Evolutionary conservation across 371 early-diverging fungal genomes (phyloP).

Genomic region (Lichtheimia ornata): DNA sequence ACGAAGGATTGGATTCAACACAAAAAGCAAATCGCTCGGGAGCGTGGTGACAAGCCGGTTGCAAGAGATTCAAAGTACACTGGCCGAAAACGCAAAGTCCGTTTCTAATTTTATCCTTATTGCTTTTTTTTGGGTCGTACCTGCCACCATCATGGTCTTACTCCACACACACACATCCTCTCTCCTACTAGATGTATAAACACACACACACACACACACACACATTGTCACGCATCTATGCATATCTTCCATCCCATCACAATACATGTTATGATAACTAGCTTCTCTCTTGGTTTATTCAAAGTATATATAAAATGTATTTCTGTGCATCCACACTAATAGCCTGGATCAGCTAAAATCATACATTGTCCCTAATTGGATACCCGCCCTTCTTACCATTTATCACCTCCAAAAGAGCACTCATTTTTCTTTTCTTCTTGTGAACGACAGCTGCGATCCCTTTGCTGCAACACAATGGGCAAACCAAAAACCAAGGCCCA

Average conservation of each 20-base stretch:
- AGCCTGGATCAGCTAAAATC: too few species aligned
- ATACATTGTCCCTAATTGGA: too few species aligned
- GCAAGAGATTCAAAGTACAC: conserved; percentile 96
- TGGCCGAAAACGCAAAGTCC: conserved; percentile 86
- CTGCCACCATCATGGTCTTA: too few species aligned
- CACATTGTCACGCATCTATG: not conserved
- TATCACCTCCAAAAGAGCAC: too few species aligned
- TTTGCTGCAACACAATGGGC: conserved; percentile 10
- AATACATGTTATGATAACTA: too few species aligned
- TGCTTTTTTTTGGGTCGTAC: not conserved
- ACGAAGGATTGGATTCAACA: conserved; percentile 89
- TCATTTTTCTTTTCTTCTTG: conserved; percentile 7
- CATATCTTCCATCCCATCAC: conserved; percentile 1
- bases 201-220: not conserved
- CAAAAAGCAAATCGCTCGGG: conserved; percentile 89
- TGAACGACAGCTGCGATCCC: conserved; percentile 3
- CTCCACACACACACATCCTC: too few species aligned
- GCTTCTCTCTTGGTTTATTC: too few species aligned
- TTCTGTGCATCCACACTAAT: too few species aligned
- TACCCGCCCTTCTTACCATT: too few species aligned
- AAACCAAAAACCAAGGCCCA: conserved; percentile 25
- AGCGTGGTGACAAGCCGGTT: conserved; percentile 81
- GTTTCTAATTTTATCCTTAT: conserved; percentile 60
- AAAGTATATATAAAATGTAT: too few species aligned
- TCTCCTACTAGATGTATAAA: too few species aligned